Percentiles rank a stretch among this genome's conserved stretches.
These are phyloP conservation scores for Linnemannia elongata DNA, from an alignment of 192 early-diverging fungal species.

Conservation along the genomic window DNA sequence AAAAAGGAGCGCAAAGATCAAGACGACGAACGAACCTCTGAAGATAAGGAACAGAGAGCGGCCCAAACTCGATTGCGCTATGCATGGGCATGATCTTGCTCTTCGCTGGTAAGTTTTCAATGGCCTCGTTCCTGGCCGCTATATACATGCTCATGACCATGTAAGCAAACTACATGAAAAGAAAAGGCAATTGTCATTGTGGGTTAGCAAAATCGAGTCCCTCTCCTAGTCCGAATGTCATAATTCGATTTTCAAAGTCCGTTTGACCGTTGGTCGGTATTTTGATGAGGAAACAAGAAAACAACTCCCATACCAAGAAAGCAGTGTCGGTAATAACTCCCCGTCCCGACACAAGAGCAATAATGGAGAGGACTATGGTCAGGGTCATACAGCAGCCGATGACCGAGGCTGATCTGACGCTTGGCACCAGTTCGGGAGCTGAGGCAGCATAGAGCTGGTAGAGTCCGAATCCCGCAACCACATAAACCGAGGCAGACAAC, in stretches of 20 bases:
- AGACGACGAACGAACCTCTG: slow-evolving; percentile 27
- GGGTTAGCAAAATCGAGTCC: neutral
- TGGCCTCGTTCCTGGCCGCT: slow-evolving; percentile 53
- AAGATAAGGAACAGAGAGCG: slow-evolving; percentile 47
- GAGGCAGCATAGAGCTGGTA: slow-evolving; percentile 53
- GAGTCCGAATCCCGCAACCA: slow-evolving; percentile 44
- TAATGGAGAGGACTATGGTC: slow-evolving; percentile 47
- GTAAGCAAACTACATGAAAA: slow-evolving; percentile 43
- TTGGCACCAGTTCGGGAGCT: slow-evolving; percentile 44
- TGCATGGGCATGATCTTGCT: slow-evolving; percentile 50
- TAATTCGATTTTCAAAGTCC: neutral
- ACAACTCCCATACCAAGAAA: slow-evolving; percentile 29
- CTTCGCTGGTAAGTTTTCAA: slow-evolving; percentile 45
- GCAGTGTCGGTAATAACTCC: slow-evolving; percentile 53
- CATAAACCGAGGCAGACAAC: slow-evolving; percentile 48
- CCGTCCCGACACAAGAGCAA: slow-evolving; percentile 45
- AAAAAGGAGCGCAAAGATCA: neutral
- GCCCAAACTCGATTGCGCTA: slow-evolving; percentile 47
- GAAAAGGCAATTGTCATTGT: neutral
- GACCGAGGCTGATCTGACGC: slow-evolving; percentile 51
- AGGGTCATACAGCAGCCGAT: slow-evolving; percentile 56
- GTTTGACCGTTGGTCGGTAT: too few relatives aligned
- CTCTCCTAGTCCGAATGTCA: neutral
- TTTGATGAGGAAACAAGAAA: neutral
- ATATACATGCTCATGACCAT: slow-evolving; percentile 58